Evolutionary conservation across 345 rosid genomes (phyloP).

Genomic region (Cochlearia excelsa): DNA sequence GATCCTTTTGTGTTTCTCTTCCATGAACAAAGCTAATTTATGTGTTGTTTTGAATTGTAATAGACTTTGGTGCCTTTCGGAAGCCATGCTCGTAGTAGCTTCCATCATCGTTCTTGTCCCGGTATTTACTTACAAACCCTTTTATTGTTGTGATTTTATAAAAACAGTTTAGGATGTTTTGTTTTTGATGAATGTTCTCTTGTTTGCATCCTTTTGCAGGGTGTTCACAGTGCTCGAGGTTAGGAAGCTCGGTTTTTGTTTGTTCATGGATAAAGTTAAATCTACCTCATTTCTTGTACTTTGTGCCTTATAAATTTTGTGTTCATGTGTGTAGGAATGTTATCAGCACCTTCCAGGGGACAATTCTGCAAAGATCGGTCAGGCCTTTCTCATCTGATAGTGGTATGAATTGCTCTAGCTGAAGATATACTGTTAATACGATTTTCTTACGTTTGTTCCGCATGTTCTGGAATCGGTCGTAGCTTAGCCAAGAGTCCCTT

Average conservation of each 20-base stretch:
- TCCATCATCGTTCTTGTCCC: slow-evolving; percentile 44
- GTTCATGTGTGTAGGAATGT: slow-evolving; percentile 25
- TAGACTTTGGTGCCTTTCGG: slow-evolving; percentile 45
- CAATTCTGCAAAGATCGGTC: slow-evolving; percentile 46
- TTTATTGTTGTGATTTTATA: not conserved
- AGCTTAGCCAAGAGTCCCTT: not conserved
- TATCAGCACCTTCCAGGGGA: slow-evolving; percentile 32
- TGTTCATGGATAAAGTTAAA: slow-evolving; percentile 2
- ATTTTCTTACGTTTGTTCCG: not conserved
- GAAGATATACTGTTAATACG: not conserved
- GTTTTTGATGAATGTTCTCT: not conserved
- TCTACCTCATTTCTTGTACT: not conserved
- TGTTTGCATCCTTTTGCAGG: slow-evolving; percentile 37
- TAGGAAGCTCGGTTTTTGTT: slow-evolving; percentile 16
- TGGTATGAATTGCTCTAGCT: slow-evolving; percentile 46
- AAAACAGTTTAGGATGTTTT: not conserved
- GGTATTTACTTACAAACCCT: slow-evolving; percentile 37
- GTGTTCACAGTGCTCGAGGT: slow-evolving; percentile 36
- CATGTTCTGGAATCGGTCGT: not conserved
- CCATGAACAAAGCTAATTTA: slow-evolving; percentile 8
- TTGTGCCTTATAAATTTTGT: not conserved
- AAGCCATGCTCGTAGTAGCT: slow-evolving; percentile 44
- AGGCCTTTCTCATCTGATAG: slow-evolving; percentile 63
- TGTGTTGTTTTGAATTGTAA: slow-evolving; percentile 21
- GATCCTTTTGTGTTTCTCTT: not conserved